Base-by-base conservation (phyloP, 352 stramenopile species). In the Globisporangium heterothallicum region DNA sequence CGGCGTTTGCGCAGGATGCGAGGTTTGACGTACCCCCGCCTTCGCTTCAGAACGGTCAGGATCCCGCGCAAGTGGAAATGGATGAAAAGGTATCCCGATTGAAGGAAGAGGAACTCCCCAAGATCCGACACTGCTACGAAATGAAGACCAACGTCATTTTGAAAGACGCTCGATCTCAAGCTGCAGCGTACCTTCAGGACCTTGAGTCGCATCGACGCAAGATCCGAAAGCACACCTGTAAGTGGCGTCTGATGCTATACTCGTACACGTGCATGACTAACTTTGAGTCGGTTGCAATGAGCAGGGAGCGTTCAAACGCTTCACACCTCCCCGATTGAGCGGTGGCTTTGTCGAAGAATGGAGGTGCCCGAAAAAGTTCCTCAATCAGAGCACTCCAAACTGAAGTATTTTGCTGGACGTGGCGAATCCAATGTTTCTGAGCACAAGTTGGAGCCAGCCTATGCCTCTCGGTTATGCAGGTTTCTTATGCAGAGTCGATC, bases 401-500 rank as follows among this genome's bases (percentile, higher is more conserved):
- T 78, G 35, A 66, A 60, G 46, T 80, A 78, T 35, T 44, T 36
- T 26, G 64, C 66, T 10, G 48, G 65, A 2, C 55, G 35, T 42
- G 63, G 56, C 16, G 68, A 79, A 47, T 50, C 50, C 7, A 57
- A 56, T 12, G n/a, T 27, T 12, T 29, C 61, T 13, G 54, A 70
- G 25, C 32, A 38, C 32, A 58, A 57, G 2, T 19, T 63, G 10
- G 56, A 49, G 26, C 59, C 68, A 18, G 44, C 45, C 13, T 59
- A 68, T 36, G 63, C 78, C 5, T 74, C 64, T 49, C 60, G 65
- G 26, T 42, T 80, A 9, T 63, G 63, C 21, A 60, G 27, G 16
- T 65, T 88, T 25, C 70, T 64, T 7, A 70, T 69, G n/a, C 59
- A 88, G 32, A 86, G 78, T 50, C 78, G 58, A 62, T 85, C 72